Evolutionary conservation across 306 rosid genomes (phyloP).

Genomic region (Medicago arabica): DNA sequence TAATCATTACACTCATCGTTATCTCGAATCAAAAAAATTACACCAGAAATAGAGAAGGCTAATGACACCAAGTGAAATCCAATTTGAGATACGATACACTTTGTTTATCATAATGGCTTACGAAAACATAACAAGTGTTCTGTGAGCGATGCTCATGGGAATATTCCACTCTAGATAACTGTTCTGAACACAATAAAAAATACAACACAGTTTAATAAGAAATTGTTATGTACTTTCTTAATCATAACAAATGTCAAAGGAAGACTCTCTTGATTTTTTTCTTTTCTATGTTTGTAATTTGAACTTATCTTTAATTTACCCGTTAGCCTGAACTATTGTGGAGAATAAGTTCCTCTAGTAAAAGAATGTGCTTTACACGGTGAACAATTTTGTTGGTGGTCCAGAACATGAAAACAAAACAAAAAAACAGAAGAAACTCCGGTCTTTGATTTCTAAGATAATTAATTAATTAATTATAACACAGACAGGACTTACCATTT

Average conservation of each 20-base stretch:
- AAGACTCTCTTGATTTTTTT: background rate
- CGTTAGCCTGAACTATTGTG: background rate
- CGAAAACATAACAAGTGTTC: conserved; percentile 14
- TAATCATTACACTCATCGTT: too few relatives aligned
- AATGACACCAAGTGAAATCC: too few relatives aligned
- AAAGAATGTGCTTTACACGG: background rate
- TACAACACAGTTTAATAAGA: background rate
- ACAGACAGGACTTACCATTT: too few relatives aligned
- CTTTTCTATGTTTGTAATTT: background rate
- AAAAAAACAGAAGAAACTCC: background rate
- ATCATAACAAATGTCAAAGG: background rate
- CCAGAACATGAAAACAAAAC: background rate
- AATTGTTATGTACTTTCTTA: background rate
- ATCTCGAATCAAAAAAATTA: too few relatives aligned
- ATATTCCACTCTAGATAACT: background rate
- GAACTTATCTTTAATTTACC: background rate
- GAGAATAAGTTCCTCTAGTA: background rate
- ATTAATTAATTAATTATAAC: too few relatives aligned
- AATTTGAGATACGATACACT: background rate
- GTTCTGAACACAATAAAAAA: background rate
- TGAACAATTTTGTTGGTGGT: background rate
- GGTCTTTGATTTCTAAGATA: background rate
- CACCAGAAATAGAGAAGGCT: too few relatives aligned
- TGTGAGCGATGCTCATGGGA: background rate
- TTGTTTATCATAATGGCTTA: conserved; percentile 20